A percentile compares a stretch with the other conserved stretches of the same genome.
Evolutionary conservation across 306 rosid species (phyloP).

Genomic region (Cicer bijugum): DNA sequence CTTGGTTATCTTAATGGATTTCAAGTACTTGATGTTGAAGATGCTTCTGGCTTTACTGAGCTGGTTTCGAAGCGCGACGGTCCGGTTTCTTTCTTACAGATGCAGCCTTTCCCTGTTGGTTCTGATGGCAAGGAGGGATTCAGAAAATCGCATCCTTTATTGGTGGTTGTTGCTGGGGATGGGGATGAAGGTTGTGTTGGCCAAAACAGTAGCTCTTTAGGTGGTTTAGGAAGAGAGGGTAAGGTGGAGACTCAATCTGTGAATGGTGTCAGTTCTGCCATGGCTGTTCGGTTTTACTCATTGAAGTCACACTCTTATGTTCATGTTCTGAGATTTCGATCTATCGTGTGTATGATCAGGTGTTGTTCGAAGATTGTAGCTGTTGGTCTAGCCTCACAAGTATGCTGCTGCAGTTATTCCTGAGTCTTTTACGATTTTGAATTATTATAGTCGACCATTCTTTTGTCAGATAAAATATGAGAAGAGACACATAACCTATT

Average conservation of each 20-base stretch:
- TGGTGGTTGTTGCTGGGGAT: slow-evolving; percentile 80
- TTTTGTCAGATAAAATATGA: slow-evolving; percentile 29
- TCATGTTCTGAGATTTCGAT: slow-evolving; percentile 83
- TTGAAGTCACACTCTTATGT: slow-evolving; percentile 75
- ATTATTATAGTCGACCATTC: slow-evolving; percentile 7
- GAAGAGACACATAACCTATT: not conserved
- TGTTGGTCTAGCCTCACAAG: slow-evolving; percentile 88
- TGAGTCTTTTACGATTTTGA: slow-evolving; percentile 16
- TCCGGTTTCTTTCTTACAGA: slow-evolving; percentile 81
- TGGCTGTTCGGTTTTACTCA: slow-evolving; percentile 86
- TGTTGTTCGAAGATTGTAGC: slow-evolving; percentile 85
- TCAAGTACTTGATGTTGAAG: slow-evolving; percentile 88
- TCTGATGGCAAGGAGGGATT: slow-evolving; percentile 63
- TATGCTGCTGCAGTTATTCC: slow-evolving; percentile 57
- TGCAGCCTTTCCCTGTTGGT: slow-evolving; percentile 73
- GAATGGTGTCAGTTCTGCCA: slow-evolving; percentile 58
- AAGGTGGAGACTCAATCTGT: slow-evolving; percentile 55
- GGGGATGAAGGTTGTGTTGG: slow-evolving; percentile 51
- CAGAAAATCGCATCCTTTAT: slow-evolving; percentile 67
- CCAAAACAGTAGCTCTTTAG: slow-evolving; percentile 49
- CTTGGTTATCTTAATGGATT: slow-evolving; percentile 89
- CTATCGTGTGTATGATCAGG: slow-evolving; percentile 85
- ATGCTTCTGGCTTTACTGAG: slow-evolving; percentile 75
- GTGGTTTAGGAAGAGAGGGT: slow-evolving; percentile 58
- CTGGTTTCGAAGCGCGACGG: slow-evolving; percentile 85